Conservation (phyloP, 2,329 filamentous ascomycete species). For the Achaetomium macrosporum region DNA sequence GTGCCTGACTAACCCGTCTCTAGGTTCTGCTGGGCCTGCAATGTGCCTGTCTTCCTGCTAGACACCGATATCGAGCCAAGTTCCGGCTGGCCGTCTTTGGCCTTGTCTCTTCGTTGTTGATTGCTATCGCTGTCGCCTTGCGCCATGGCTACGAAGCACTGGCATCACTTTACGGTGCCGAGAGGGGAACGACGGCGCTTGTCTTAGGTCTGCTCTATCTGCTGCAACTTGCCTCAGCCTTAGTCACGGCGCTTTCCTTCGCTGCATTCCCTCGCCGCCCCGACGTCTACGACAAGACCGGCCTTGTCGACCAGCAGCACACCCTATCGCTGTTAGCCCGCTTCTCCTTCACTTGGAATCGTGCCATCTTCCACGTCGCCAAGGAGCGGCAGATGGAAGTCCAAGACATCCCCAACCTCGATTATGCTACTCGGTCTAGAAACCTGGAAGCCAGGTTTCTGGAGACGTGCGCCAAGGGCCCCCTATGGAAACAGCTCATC, state of each 20-base stretch:
- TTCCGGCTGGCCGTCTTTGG: conserved; percentile 26
- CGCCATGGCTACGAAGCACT: conserved; percentile 27
- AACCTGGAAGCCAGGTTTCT: conserved; percentile 24
- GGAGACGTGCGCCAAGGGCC: conserved; percentile 16
- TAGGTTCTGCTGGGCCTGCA: conserved; percentile 28
- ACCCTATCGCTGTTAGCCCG: conserved; percentile 28
- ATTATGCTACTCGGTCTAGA: conserved; percentile 27
- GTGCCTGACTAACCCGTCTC: neutral
- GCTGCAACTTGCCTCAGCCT: conserved; percentile 23
- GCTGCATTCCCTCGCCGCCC: conserved; percentile 31
- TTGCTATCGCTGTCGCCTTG: conserved; percentile 23
- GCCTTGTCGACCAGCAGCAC: conserved; percentile 33
- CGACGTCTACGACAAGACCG: conserved; percentile 28
- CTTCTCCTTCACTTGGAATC: conserved; percentile 31
- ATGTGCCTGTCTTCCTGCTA: conserved; percentile 26
- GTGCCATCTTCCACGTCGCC: conserved; percentile 27
- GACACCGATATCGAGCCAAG: conserved; percentile 26
- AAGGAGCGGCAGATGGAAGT: conserved; percentile 29
- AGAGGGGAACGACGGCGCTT: neutral
- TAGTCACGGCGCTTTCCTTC: conserved; percentile 25
- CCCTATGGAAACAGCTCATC: conserved; percentile 32
- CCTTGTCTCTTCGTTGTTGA: conserved; percentile 23
- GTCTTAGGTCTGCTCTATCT: conserved; percentile 23
- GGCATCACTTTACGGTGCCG: conserved; percentile 13
- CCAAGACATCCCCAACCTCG: conserved; percentile 30